Base-by-base conservation (phyloP, 2,329 filamentous ascomycete genomes). In the Scolecobasidium constrictum region DNA sequence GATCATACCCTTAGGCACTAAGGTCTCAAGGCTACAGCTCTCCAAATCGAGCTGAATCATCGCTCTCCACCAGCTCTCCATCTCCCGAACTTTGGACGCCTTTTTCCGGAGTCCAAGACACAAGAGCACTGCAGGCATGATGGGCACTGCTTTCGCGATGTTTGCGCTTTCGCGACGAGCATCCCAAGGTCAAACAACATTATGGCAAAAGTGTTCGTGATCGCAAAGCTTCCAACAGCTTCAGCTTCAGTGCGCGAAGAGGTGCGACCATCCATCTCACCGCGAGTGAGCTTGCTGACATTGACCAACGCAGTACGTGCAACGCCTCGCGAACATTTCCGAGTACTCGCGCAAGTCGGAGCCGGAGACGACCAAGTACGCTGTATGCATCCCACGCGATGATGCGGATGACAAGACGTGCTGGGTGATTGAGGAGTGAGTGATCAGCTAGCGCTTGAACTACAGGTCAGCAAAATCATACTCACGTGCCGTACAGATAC, bases 361-460 rank as follows among this genome's bases (percentile, higher is more conserved):
- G 34, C 48, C 48, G 4, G 51, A 44, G 9, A 42, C 46, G 9
- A 22, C 41, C 4, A 42, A 48, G 37, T 49, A 53, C 42, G 47
- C 46, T 15, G 35, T 49, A 11, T 38, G 38, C n/a, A 16, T 48
- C 11, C 47, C 52, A 1, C 37, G 45, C 39, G 45, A 50, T 33
- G 28, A 40, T 3, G 21, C 40, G 15, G 48, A 52, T 22, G 48
- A 48, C 16, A 48, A 45, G 21, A 40, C 46, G 4, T 15, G 52
- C 13, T 52, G 42, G n/a, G 48, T 48, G 4, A 47, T 53, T 35
- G 50, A 53, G 36, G 49, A 52, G 50, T 52, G 44, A 31, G 46
- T 40, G 3, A 16, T n/a, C n/a, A n/a, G n/a, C n/a, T n/a, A n/a
- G n/a, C n/a, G n/a, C n/a, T n/a, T n/a, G n/a, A n/a, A n/a, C n/a